Percentiles rank a stretch among this genome's conserved stretches.
These are phyloP conservation scores for Lenwebbia sp. DNA, from an alignment of 345 rosid species.

Conservation along the genomic window DNA sequence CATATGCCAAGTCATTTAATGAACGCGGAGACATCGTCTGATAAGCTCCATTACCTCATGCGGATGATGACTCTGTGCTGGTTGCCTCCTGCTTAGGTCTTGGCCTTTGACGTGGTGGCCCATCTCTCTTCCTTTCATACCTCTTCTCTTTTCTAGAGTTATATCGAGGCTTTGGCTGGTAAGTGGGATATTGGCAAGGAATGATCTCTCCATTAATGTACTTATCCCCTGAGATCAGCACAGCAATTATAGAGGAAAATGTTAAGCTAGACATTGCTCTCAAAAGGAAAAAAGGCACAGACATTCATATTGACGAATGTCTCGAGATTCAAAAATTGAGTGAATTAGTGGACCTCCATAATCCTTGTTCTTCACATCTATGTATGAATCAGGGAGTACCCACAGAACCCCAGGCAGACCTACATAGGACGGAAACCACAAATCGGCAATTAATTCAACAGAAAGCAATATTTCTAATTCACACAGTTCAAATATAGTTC, in stretches of 20 bases:
- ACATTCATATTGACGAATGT: not conserved
- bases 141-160: constrained; percentile 53
- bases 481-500: not conserved
- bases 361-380: constrained; percentile 94
- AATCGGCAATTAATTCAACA: not conserved
- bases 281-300: not conserved
- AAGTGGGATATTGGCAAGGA: constrained; percentile 86
- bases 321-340: not conserved
- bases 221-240: constrained; percentile 52
- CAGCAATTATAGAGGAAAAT: not conserved
- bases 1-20: not conserved
- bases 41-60: not conserved
- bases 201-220: constrained; percentile 90
- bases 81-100: constrained; percentile 46
- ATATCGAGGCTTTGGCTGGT: constrained; percentile 74
- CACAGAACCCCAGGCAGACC: constrained; percentile 98
- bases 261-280: not conserved
- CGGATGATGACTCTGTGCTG: not conserved
- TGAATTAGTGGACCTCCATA: constrained; percentile 62
- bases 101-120: constrained; percentile 64
- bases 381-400: constrained; percentile 95
- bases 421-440: constrained; percentile 9
- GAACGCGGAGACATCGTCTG: not conserved
- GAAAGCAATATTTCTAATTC: not conserved
- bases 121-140: constrained; percentile 78